Conservation (phyloP, 2,329 filamentous ascomycete species). For the Fusarium sambucinum region DNA sequence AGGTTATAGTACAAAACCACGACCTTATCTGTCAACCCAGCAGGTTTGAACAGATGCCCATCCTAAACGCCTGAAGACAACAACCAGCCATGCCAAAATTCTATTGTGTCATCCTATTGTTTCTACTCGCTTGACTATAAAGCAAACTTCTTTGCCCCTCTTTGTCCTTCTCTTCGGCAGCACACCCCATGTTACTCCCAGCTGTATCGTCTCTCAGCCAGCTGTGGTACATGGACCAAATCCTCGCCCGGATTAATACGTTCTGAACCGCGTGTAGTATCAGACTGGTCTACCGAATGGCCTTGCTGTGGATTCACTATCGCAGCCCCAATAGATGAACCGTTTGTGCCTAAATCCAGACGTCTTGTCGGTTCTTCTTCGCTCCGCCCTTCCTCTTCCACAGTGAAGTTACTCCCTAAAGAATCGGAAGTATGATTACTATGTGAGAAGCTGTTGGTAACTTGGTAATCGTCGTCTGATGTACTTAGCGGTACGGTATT, state of each 20-base stretch:
- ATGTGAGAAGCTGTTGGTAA: not conserved
- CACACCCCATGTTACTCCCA: slow-evolving; percentile 58
- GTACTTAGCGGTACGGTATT: slow-evolving; percentile 17
- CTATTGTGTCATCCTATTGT: not conserved
- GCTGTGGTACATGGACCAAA: slow-evolving; percentile 64
- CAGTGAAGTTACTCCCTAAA: slow-evolving; percentile 68
- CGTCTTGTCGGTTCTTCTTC: slow-evolving; percentile 48
- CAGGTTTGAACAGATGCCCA: not conserved
- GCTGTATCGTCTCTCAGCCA: slow-evolving; percentile 63
- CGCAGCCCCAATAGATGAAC: not conserved
- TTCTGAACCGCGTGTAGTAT: slow-evolving; percentile 51
- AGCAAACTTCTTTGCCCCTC: not conserved
- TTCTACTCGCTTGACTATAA: not conserved
- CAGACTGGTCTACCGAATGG: slow-evolving; percentile 12
- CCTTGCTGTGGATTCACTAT: not conserved
- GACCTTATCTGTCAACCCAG: not conserved
- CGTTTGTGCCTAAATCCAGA: slow-evolving; percentile 31
- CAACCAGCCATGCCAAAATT: not conserved
- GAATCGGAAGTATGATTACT: slow-evolving; percentile 54
- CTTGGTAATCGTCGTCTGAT: slow-evolving; percentile 14
- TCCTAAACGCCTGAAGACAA: not conserved
- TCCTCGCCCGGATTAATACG: slow-evolving; percentile 61
- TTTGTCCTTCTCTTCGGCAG: not conserved
- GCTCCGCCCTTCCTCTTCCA: slow-evolving; percentile 60
- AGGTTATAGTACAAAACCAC: slow-evolving; percentile 1